Conservation (phyloP, 306 rosid species). For the Castanea sativa region DNA sequence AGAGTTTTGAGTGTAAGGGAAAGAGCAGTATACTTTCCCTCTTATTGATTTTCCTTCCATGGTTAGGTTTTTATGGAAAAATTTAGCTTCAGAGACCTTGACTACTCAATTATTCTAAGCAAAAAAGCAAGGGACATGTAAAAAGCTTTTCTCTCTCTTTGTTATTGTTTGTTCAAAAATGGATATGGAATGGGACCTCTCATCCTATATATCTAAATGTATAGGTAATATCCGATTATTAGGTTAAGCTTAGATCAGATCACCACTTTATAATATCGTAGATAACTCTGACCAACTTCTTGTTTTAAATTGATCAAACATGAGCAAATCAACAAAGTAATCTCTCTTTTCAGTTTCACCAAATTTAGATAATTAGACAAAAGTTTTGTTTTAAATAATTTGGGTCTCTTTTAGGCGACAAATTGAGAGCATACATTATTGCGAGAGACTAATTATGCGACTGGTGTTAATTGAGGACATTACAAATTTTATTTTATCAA, state of each 20-base stretch:
- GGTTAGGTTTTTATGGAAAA: slow-evolving; percentile 27
- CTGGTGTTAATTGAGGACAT: too few species aligned
- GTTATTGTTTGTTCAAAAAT: slow-evolving; percentile 4
- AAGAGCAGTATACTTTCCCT: not conserved
- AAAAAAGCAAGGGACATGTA: slow-evolving; percentile 5
- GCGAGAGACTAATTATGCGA: too few species aligned
- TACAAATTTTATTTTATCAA: too few species aligned
- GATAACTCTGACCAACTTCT: not conserved
- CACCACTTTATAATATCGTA: slow-evolving; percentile 3
- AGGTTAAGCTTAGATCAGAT: slow-evolving; percentile 28
- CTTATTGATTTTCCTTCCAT: not conserved
- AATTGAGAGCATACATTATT: not conserved
- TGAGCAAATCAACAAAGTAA: not conserved
- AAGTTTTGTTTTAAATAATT: not conserved
- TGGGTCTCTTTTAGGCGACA: too few species aligned
- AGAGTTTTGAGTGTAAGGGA: slow-evolving; percentile 5
- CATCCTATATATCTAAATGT: not conserved
- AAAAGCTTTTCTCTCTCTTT: slow-evolving; percentile 13
- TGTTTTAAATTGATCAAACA: slow-evolving; percentile 21
- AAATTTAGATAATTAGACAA: not conserved
- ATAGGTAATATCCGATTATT: not conserved
- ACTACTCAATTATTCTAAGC: slow-evolving; percentile 5
- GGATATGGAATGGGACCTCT: slow-evolving; percentile 8
- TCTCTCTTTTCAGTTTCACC: not conserved
- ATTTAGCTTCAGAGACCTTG: slow-evolving; percentile 18